Evolutionary conservation across 495 filamentous ascomycete genomes (phyloP), one percentile per base, ranked within the genome.

Genomic region (Aspergillus ostianus): DNA sequence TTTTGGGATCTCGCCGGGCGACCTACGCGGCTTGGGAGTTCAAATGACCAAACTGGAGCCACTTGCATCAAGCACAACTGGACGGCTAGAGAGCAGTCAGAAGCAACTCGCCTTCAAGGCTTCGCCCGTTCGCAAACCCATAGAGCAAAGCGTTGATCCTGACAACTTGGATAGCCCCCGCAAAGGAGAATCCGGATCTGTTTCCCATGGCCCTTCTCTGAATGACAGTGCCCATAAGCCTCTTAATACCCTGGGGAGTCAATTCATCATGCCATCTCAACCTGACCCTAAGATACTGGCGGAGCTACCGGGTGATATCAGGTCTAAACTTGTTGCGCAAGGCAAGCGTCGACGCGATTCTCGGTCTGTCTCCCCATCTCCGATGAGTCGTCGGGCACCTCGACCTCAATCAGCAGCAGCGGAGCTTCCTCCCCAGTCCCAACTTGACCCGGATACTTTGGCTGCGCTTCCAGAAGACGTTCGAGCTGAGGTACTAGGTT

Each of bases 11-110:
- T 90, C 89, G 4, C 91, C 94, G 0, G 93, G 93, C 6, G 95
- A 98, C 67, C 78, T 98, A 27, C 79, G 94, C 65, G 94, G 94
- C 12, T 74, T 98, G 26, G 95, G 93, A 0, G 80, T 98, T 3
- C 92, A 96, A 67, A 88, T 97, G 86, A 92, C 90, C 19, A 96
- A 91, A 73, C 81, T 98, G 6, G 92, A 98, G 59, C 87, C 87
- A 10, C 72, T 92, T 51, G 94, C 90, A 64, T 51, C 80, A 36
- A 67, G 66, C 4, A 58, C 59, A 9, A 55, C 64, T 8, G 64
- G 55, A 6, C 73, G 61, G 8, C 72, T 75, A 8, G 82, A 87
- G 47, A 82, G 86, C 56, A 87, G 84, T 68, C 89, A 93, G 67
- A 81, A 76, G 55, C 84, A 81, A 54, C 73, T 90, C 21, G 80